Evolutionary conservation across 1,284 basidiomycete genomes (phyloP), one percentile per base, ranked within the genome.

Genomic region (Tetrapyrgos nigripes): DNA sequence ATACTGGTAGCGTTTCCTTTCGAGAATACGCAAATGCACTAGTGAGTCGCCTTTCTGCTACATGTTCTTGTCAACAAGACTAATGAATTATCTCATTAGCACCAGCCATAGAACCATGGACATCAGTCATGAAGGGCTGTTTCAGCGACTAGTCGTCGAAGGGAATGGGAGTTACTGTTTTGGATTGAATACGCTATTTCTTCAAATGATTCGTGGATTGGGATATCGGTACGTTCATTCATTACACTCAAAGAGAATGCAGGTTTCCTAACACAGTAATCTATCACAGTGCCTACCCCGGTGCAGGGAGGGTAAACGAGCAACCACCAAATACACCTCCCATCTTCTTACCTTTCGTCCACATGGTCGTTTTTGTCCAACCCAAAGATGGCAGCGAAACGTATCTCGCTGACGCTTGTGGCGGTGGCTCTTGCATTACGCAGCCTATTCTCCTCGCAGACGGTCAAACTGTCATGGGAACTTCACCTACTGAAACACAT

Each of bases 311-410:
- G 14, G 48, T 60, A 23, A 59, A 55, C 40, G 37, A 33, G 26
- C 48, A 28, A 3, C 21, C 76, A 73, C 33, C 47, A 68, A 61
- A 21, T 73, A 73, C 55, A 40, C 67, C 9, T 69, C 59, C 33
- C 27, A 48, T 66, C 57, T 26, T 59, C 66, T 31, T 66, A 62
- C 47, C 51, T 14, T 40, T 54, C 8, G 43, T 61, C 13, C 78
- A 79, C 57, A 68, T 76, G 63, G 64, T 78, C 23, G 59, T 77
- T 6, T 72, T 80, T 27, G 75, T 78, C 4, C 77, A 80, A 57
- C 75, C 75, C 13, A 3, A 65, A 55, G 17, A 61, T 57, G 66
- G 68, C 31, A 70, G 66, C 43, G 73, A 70, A 53, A 77, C 76
- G 1, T 79, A 77, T 57, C 29, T 78, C 21, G 75, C 76, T 21